A percentile compares a stretch with the other conserved stretches of the same genome.
Evolutionary conservation across 768 basidiomycete species (phyloP).

Genomic region (Tylopilus cervinicoccineus): DNA sequence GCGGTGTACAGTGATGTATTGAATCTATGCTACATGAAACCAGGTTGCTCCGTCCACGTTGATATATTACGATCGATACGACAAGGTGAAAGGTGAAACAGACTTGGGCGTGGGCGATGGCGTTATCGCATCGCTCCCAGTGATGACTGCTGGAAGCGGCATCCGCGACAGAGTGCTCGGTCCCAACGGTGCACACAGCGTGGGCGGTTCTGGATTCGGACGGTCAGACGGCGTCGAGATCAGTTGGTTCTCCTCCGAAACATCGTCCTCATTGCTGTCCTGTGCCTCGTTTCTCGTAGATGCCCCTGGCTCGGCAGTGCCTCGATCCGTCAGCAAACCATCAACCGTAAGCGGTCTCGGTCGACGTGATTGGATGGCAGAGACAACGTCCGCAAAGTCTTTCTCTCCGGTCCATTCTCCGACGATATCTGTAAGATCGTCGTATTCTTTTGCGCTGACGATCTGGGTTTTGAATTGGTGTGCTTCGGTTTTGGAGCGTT

Average conservation of each 20-base stretch:
- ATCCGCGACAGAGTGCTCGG: slow-evolving; percentile 39
- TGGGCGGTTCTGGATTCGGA: slow-evolving; percentile 56
- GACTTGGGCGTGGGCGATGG: slow-evolving; percentile 39
- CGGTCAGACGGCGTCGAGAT: slow-evolving; percentile 47
- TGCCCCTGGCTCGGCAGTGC: background rate
- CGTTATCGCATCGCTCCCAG: slow-evolving; percentile 43
- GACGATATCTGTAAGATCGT: slow-evolving; percentile 47
- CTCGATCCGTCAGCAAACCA: background rate
- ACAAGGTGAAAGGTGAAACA: slow-evolving; percentile 8
- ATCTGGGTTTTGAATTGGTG: slow-evolving; percentile 52
- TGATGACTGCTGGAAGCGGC: slow-evolving; percentile 36
- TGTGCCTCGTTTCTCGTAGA: background rate
- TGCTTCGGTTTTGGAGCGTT: slow-evolving; percentile 55
- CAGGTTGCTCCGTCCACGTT: background rate
- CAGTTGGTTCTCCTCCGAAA: slow-evolving; percentile 27
- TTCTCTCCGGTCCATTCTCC: slow-evolving; percentile 57
- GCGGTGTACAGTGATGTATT: background rate
- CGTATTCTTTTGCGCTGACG: slow-evolving; percentile 58
- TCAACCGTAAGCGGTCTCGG: slow-evolving; percentile 18
- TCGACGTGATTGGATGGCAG: slow-evolving; percentile 38
- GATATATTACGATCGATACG: slow-evolving; percentile 8
- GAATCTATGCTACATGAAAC: background rate
- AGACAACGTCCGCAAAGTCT: slow-evolving; percentile 53
- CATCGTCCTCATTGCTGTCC: background rate
- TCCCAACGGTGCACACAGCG: slow-evolving; percentile 38